These are phyloP conservation scores for Euphrasia arctica DNA, from an alignment of 305 asterid species.

Conservation along the genomic window DNA sequence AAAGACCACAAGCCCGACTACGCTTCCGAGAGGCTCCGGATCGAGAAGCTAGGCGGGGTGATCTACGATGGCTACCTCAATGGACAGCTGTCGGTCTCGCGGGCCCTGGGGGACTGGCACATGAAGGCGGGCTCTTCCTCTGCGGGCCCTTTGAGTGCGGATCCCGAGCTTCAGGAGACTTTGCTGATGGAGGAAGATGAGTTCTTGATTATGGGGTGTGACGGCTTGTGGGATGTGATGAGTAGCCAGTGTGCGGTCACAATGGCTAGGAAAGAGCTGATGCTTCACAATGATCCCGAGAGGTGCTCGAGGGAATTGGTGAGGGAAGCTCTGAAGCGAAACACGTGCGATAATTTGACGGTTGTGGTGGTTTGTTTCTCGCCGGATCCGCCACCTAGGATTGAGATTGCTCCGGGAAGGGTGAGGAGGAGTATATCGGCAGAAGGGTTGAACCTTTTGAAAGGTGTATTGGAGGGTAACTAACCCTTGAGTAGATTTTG, in stretches of 20 bases:
- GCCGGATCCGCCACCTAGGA: conserved; percentile 74
- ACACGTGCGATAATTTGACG: conserved; percentile 73
- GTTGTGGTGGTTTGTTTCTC: conserved; percentile 79
- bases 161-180: conserved; percentile 79
- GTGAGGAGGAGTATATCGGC: conserved; percentile 75
- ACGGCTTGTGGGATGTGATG: conserved; percentile 95
- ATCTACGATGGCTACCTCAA: conserved; percentile 85
- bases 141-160: conserved; percentile 69
- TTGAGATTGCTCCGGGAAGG: conserved; percentile 54
- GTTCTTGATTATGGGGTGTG: conserved; percentile 84
- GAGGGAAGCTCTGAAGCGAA: conserved; percentile 76
- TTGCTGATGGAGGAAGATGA: conserved; percentile 74
- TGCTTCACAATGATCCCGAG: conserved; percentile 83
- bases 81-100: conserved; percentile 83
- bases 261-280: conserved; percentile 78
- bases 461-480: conserved; percentile 70
- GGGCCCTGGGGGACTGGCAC: conserved; percentile 98
- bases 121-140: conserved; percentile 77
- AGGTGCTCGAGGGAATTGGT: conserved; percentile 84
- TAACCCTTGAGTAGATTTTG: conserved; percentile 21
- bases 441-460: conserved; percentile 79
- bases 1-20: conserved; percentile 84
- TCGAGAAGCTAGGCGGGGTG: conserved; percentile 81
- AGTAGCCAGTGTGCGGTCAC: conserved; percentile 93
- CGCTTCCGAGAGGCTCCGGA: conserved; percentile 59